A percentile compares a stretch with the other conserved stretches of the same genome.
Evolutionary conservation across 2,329 filamentous ascomycete species (phyloP).

Genomic region (Verticillium albo-atrum): DNA sequence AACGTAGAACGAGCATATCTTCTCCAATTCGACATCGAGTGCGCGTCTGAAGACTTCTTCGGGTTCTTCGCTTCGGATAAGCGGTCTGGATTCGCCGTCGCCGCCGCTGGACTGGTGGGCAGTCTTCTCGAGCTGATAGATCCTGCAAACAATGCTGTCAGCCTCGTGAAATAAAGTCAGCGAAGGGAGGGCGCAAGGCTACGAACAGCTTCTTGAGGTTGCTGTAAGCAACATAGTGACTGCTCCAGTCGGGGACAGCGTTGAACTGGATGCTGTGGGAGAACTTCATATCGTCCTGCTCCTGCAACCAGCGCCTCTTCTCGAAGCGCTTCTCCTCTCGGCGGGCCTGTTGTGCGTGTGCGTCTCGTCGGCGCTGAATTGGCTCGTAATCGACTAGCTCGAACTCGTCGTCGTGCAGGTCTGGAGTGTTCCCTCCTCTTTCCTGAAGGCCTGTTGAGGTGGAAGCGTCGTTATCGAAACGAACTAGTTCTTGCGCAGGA

Average conservation of each 20-base stretch:
- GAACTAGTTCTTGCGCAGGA: conserved; percentile 8
- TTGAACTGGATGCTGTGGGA: conserved; percentile 99
- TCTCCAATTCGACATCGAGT: conserved; percentile 86
- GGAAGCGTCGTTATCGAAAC: conserved; percentile 7
- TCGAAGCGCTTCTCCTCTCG: conserved; percentile 44
- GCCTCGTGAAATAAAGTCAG: neutral
- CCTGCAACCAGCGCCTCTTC: conserved; percentile 68
- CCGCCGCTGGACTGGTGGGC: conserved; percentile 57
- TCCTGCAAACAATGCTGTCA: conserved; percentile 46
- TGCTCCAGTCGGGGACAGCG: conserved; percentile 99
- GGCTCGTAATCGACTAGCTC: conserved; percentile 37
- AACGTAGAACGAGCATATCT: conserved; percentile 86
- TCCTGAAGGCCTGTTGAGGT: conserved; percentile 9
- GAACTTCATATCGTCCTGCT: conserved; percentile 95
- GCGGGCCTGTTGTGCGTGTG: conserved; percentile 25
- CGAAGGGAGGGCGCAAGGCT: neutral
- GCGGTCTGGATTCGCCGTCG: conserved; percentile 80
- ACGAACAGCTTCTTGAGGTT: conserved; percentile 96
- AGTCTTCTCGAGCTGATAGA: conserved; percentile 90
- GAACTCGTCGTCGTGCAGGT: conserved; percentile 18
- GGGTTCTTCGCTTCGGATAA: conserved; percentile 70
- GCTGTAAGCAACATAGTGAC: conserved; percentile 95
- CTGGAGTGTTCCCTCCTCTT: conserved; percentile 10
- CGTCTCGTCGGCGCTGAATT: conserved; percentile 21
- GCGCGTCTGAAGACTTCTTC: conserved; percentile 78